Conservation (phyloP, 2,329 filamentous ascomycete genomes). For the Fusarium udum region DNA sequence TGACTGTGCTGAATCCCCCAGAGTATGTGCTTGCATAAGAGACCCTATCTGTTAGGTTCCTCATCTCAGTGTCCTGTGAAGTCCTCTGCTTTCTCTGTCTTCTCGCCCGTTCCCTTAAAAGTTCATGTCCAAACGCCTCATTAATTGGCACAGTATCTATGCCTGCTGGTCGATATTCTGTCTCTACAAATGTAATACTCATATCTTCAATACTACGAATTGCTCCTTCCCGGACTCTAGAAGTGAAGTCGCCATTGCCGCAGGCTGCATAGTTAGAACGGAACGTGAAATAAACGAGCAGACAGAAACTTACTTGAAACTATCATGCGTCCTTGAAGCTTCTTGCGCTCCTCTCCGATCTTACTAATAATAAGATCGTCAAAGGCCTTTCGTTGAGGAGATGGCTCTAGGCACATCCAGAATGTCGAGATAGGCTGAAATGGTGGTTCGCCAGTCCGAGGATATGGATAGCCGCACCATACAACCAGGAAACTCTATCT, state of each 20-base stretch:
- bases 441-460: neutral
- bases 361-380: constrained; percentile 3
- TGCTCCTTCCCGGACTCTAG: neutral
- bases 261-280: neutral
- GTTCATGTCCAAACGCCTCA: neutral
- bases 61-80: neutral
- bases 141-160: neutral
- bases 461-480: constrained; percentile 8
- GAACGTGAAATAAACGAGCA: no score
- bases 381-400: neutral
- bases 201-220: neutral
- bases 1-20: neutral
- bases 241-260: neutral
- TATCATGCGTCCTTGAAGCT: neutral
- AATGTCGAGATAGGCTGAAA: neutral
- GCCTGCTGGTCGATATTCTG: neutral
- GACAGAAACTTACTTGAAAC: neutral
- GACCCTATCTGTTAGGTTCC: neutral
- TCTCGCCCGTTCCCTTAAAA: neutral
- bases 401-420: constrained; percentile 8
- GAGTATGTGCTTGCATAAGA: neutral
- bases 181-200: neutral
- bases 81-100: neutral
- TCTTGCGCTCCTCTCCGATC: neutral
- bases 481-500: constrained; percentile 4